These are phyloP conservation scores for Ustilago curta DNA, from an alignment of 1,284 basidiomycete species.

Conservation along the genomic window DNA sequence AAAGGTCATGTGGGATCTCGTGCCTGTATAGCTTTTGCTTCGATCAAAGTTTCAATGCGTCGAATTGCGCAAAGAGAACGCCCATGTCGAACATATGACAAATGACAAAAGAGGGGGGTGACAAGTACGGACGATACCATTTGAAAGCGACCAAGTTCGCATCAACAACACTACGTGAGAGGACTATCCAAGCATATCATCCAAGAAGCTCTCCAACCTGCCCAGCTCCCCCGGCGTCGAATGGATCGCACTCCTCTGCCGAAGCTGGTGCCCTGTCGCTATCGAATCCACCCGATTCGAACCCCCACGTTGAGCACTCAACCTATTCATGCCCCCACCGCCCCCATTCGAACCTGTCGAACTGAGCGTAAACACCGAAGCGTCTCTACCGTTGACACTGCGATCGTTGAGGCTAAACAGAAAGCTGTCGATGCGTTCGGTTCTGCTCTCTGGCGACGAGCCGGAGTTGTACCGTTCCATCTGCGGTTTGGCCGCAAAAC, in stretches of 20 bases:
- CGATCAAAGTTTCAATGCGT: too few relatives aligned
- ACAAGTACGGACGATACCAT: too few relatives aligned
- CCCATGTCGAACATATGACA: not conserved
- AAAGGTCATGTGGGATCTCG: slow-evolving; percentile 63
- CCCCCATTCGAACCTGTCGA: not conserved
- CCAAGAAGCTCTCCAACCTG: slow-evolving; percentile 45
- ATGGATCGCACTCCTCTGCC: slow-evolving; percentile 10
- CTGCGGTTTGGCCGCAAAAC: not conserved
- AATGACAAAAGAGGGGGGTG: not conserved
- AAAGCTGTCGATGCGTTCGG: slow-evolving; percentile 49
- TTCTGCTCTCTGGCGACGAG: not conserved
- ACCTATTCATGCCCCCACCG: not conserved
- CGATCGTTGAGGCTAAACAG: slow-evolving; percentile 46
- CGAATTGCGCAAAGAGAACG: not conserved
- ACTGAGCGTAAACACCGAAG: slow-evolving; percentile 32
- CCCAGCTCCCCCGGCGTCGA: slow-evolving; percentile 35
- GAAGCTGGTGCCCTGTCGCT: not conserved
- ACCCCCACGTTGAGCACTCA: not conserved
- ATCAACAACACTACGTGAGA: too few relatives aligned
- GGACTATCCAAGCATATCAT: slow-evolving; percentile 46
- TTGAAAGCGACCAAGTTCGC: too few relatives aligned
- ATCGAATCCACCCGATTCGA: not conserved
- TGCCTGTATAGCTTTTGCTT: slow-evolving; percentile 34
- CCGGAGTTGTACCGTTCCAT: not conserved
- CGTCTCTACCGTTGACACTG: slow-evolving; percentile 19